Conservation (phyloP, 2,329 filamentous ascomycete genomes). For the Didymella pinodella region DNA sequence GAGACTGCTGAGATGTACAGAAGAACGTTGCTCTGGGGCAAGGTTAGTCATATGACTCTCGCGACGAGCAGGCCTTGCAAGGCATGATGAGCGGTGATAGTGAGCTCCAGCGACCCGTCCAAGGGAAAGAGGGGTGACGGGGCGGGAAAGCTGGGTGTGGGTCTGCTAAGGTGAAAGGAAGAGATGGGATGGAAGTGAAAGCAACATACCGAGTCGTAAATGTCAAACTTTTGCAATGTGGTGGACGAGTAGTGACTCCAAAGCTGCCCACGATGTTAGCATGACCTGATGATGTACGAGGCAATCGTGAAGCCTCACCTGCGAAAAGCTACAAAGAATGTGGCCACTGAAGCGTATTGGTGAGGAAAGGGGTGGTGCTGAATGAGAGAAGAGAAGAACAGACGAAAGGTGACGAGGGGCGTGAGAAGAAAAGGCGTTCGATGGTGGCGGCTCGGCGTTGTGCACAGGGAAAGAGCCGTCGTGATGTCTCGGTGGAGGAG, state of each 20-base stretch:
- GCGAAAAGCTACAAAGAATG: conserved; percentile 57
- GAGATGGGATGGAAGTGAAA: conserved; percentile 14
- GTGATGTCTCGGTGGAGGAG: conserved; percentile 27
- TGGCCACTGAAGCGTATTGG: conserved; percentile 54
- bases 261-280: conserved; percentile 45
- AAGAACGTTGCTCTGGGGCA: conserved; percentile 41
- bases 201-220: conserved; percentile 50
- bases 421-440: conserved; percentile 30
- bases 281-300: conserved; percentile 1
- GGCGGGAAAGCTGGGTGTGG: conserved; percentile 5
- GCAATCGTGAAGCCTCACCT: conserved; percentile 36
- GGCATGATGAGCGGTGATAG: conserved; percentile 30
- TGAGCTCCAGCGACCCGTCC: conserved; percentile 24
- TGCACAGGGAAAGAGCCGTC: conserved; percentile 41
- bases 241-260: conserved; percentile 52
- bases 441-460: conserved; percentile 33
- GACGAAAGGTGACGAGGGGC: conserved; percentile 26
- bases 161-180: conserved; percentile 20
- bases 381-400: conserved; percentile 42
- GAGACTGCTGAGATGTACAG: conserved; percentile 42
- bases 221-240: conserved; percentile 53
- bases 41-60: conserved; percentile 23
- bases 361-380: conserved; percentile 51
- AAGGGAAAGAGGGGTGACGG: conserved; percentile 9
- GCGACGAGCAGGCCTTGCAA: not conserved